A percentile compares a stretch with the other conserved stretches of the same genome.
Conservation (phyloP, 2,329 filamentous ascomycete species). For the Alternaria ventricosa region DNA sequence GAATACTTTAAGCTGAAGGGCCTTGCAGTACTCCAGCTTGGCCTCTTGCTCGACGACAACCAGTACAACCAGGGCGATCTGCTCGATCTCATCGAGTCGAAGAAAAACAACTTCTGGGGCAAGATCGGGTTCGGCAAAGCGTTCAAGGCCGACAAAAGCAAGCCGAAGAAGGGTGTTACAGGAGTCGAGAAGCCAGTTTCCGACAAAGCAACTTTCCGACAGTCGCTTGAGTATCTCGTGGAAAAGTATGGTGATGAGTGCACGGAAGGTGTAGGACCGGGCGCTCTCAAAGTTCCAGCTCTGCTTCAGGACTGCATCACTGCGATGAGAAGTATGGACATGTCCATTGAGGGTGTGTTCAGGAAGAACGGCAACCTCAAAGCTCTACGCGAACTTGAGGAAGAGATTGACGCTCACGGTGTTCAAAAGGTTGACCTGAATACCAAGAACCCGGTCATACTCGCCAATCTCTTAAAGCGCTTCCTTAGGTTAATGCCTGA, state of each 20-base stretch:
- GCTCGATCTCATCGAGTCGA: constrained; percentile 88
- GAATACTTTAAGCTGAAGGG: constrained; percentile 98
- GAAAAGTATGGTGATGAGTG: constrained; percentile 95
- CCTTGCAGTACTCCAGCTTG: constrained; percentile 92
- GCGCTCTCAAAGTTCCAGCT: constrained; percentile 87
- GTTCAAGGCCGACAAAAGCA: constrained; percentile 58
- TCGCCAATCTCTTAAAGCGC: constrained; percentile 92
- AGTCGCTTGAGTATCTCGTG: constrained; percentile 84
- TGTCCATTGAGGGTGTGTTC: constrained; percentile 98
- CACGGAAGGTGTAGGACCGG: constrained; percentile 94
- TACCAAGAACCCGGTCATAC: constrained; percentile 88
- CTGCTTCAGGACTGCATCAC: constrained; percentile 93
- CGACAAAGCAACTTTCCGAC: constrained; percentile 85
- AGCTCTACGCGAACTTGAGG: constrained; percentile 83
- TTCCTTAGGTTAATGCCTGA: constrained; percentile 95
- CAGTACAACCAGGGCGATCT: constrained; percentile 95
- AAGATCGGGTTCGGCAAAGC: constrained; percentile 97
- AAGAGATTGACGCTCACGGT: constrained; percentile 84
- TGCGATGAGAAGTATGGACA: constrained; percentile 98
- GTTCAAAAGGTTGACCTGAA: constrained; percentile 85
- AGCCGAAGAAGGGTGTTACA: constrained; percentile 76
- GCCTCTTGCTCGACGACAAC: constrained; percentile 86
- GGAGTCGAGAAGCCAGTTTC: constrained; percentile 44
- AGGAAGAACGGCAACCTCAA: constrained; percentile 99
- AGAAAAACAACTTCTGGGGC: constrained; percentile 96